phyloP scores from a whole-genome alignment of 2,329 filamentous ascomycete species.

The Fusarium avenaceum region DNA sequence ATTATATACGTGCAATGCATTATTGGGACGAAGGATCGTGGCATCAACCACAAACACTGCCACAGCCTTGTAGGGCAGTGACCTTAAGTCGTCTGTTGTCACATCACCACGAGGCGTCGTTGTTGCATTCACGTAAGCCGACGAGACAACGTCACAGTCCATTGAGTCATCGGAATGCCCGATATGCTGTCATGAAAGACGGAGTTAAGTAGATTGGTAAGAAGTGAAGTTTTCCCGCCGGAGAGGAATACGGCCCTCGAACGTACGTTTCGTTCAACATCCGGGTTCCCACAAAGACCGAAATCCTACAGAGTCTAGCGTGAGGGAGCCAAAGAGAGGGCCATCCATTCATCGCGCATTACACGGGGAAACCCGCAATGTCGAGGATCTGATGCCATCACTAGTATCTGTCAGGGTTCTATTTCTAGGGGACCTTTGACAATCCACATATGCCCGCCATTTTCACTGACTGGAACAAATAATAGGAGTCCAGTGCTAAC shows the following conservation, averaged over 20 bases:
- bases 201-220: conserved; percentile 14
- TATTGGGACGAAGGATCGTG: conserved; percentile 14
- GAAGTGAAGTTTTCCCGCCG: conserved; percentile 2
- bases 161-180: conserved; percentile 18
- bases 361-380: conserved; percentile 10
- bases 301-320: conserved; percentile 11
- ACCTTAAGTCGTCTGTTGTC: conserved; percentile 14
- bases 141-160: conserved; percentile 1
- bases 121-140: conserved; percentile 28
- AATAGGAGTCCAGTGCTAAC: conserved; percentile 8
- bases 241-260: conserved; percentile 5
- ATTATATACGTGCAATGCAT: conserved; percentile 2
- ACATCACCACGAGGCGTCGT: conserved; percentile 12
- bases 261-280: conserved; percentile 16
- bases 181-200: conserved; percentile 28
- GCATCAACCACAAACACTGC: conserved; percentile 18
- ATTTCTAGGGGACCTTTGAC: conserved; percentile 34
- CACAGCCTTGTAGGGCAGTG: conserved; percentile 31
- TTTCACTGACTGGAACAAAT: no score
- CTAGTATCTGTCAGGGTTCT: conserved; percentile 12
- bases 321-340: conserved; percentile 33
- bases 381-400: conserved; percentile 11
- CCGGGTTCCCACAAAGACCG: conserved; percentile 8
- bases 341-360: conserved; percentile 2
- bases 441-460: background rate